phyloP scores from a whole-genome alignment of 768 basidiomycete genomes.

The Amyloporia xantha region DNA sequence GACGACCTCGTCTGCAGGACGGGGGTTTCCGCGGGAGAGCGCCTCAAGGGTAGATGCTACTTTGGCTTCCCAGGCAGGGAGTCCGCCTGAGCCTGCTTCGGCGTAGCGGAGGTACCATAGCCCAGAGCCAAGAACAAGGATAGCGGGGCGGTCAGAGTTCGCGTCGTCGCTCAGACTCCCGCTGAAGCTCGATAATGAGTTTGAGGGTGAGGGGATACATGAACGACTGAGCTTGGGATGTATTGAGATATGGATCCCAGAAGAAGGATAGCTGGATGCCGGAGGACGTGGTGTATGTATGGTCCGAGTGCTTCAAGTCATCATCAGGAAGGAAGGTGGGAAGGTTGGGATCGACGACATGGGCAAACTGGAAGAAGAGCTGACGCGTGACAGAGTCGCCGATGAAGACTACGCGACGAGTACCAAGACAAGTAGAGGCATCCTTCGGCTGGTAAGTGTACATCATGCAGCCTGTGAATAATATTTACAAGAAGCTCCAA shows the following conservation, averaged over 20 bases:
- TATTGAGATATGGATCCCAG: conserved; percentile 90
- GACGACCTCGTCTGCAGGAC: conserved; percentile 65
- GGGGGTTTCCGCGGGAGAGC: conserved; percentile 30
- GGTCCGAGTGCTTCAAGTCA: conserved; percentile 64
- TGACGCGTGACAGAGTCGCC: conserved; percentile 82
- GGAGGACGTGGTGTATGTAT: conserved; percentile 38
- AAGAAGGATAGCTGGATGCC: conserved; percentile 50
- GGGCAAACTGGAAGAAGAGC: conserved; percentile 70
- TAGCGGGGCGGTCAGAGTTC: conserved; percentile 36
- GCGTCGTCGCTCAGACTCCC: conserved; percentile 5
- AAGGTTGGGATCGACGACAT: conserved; percentile 50
- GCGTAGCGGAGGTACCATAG: conserved; percentile 86
- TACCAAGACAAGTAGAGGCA: conserved; percentile 46
- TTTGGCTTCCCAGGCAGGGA: conserved; percentile 71
- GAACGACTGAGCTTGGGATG: conserved; percentile 43
- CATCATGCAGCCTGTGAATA: conserved; percentile 79
- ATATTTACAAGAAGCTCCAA: neutral
- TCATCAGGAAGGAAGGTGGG: conserved; percentile 47
- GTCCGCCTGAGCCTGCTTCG: conserved; percentile 72
- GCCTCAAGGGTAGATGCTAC: conserved; percentile 59
- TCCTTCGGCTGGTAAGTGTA: conserved; percentile 54
- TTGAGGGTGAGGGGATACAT: conserved; percentile 24
- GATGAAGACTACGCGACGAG: conserved; percentile 62
- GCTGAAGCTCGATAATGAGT: conserved; percentile 1
- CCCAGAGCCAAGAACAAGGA: conserved; percentile 81